phyloP scores from a whole-genome alignment of 768 basidiomycete species.

The Russula earlei region DNA sequence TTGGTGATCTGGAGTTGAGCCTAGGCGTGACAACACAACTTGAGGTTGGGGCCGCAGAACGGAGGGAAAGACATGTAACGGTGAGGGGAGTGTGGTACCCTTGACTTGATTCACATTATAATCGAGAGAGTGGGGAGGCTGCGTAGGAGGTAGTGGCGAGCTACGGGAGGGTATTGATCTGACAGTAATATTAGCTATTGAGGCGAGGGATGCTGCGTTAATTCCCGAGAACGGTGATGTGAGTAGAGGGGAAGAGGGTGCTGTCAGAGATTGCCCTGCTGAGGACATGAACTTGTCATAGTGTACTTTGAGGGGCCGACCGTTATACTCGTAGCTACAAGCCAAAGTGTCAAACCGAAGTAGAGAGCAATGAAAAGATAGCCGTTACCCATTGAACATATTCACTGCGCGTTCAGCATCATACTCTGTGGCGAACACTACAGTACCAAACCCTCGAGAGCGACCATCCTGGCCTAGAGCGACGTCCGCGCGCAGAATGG shows the following conservation, averaged over 20 bases:
- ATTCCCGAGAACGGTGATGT: conserved; percentile 1
- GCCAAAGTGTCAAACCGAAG: not conserved
- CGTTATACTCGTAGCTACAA: conserved; percentile 77
- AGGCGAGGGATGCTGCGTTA: not conserved
- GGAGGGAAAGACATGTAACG: conserved; percentile 2
- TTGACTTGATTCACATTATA: not conserved
- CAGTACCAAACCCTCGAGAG: conserved; percentile 88
- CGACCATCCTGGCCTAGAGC: conserved; percentile 81
- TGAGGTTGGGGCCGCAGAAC: conserved; percentile 10
- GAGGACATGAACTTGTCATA: conserved; percentile 70
- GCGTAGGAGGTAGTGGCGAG: not conserved
- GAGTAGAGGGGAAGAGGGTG: conserved; percentile 16
- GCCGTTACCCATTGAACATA: conserved; percentile 81
- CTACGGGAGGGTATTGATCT: conserved; percentile 5
- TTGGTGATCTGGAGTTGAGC: not conserved
- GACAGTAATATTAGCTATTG: conserved; percentile 3
- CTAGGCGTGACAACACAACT: not conserved
- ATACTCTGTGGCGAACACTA: conserved; percentile 70
- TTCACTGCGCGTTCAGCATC: conserved; percentile 80
- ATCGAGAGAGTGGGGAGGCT: conserved; percentile 1
- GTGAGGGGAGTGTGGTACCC: not conserved
- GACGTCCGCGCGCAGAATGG: conserved; percentile 85
- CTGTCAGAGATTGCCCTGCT: conserved; percentile 18
- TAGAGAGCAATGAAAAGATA: not conserved
- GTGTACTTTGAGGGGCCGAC: conserved; percentile 80